Percentiles rank a stretch among this genome's conserved stretches.
These are phyloP conservation scores for Drechslerella stenobrocha DNA, from an alignment of 2,329 filamentous ascomycete species.

Conservation along the genomic window DNA sequence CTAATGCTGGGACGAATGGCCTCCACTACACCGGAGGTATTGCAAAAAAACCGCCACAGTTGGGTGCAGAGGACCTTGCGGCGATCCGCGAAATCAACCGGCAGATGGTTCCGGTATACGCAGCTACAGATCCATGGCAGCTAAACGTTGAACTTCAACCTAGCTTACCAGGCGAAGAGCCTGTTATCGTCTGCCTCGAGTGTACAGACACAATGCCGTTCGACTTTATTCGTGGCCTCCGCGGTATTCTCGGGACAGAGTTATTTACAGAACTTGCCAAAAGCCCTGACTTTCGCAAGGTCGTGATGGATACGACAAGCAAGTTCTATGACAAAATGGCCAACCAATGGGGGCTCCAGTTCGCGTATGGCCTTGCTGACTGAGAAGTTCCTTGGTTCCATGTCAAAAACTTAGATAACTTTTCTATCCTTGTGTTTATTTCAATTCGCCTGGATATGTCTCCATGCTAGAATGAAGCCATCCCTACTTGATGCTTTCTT, in stretches of 20 bases:
- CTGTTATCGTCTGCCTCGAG: constrained; percentile 8
- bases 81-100: constrained; percentile 25
- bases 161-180: constrained; percentile 1
- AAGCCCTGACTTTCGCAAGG: constrained; percentile 4
- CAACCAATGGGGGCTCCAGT: constrained; percentile 27
- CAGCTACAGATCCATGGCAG: constrained; percentile 11
- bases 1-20: neutral
- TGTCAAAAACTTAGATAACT: too few species aligned
- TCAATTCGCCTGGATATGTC: too few species aligned
- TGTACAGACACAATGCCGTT: constrained; percentile 29
- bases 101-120: constrained; percentile 10
- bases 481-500: too few species aligned
- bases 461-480: too few species aligned
- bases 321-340: constrained; percentile 36
- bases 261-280: constrained; percentile 1
- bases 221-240: constrained; percentile 18
- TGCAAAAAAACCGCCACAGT: neutral
- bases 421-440: too few species aligned
- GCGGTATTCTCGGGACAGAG: constrained; percentile 1
- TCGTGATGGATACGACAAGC: constrained; percentile 8
- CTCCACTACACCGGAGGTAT: neutral
- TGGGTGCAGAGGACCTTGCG: constrained; percentile 7
- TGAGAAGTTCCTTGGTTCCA: neutral
- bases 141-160: constrained; percentile 8
- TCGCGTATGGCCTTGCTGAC: constrained; percentile 25